Evolutionary conservation across 2,329 filamentous ascomycete species (phyloP), one percentile per base, ranked within the genome.

Genomic region (Pseudocercospora cruenta): DNA sequence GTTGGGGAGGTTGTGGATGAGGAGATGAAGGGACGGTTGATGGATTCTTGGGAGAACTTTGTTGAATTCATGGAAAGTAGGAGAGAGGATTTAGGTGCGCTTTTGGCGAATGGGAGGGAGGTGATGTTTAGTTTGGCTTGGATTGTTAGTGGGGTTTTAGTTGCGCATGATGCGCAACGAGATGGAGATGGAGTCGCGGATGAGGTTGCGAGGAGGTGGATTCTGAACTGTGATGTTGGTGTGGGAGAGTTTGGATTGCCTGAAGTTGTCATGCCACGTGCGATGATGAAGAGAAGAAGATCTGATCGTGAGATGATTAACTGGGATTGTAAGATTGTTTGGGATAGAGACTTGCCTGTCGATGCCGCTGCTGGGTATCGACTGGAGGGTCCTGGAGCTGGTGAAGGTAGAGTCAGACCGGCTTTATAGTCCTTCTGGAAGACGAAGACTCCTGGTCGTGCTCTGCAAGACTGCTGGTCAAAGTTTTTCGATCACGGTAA

Each of bases 281-380:
- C 10, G 58, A 26, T n/a, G 58, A 26, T 3, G 24, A 26, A 2
- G 5, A 47, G 14, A 28, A 58, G 51, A 21, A 3, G 55, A 58
- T 58, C 55, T 58, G 55, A 58, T 36, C 26, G 58, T 51, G 43
- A 60, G 28, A 33, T 16, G 22, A 21, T 51, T 26, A 9, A 26
- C 43, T 49, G 22, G 51, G 60, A 63, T 45, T 57, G 33, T 63
- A 43, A n/a, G 36, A 33, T 57, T 31, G 60, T 57, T 57, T 63
- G 60, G 51, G 60, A 9, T 14, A 12, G 22, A 43, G 60, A 63
- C 21, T 21, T 63, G 51, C 60, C 60, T 45, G 24, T 8, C 12
- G 60, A 31, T 43, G 31, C 60, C 19, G 60, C 60, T n/a, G 36
- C 60, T 55, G 51, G 60, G 60, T 57, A 63, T 63, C 51, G 60